A percentile compares a stretch with the other conserved stretches of the same genome.
Conservation (phyloP, 192 early-diverging fungal species). For the Umbelopsis ramanniana region DNA sequence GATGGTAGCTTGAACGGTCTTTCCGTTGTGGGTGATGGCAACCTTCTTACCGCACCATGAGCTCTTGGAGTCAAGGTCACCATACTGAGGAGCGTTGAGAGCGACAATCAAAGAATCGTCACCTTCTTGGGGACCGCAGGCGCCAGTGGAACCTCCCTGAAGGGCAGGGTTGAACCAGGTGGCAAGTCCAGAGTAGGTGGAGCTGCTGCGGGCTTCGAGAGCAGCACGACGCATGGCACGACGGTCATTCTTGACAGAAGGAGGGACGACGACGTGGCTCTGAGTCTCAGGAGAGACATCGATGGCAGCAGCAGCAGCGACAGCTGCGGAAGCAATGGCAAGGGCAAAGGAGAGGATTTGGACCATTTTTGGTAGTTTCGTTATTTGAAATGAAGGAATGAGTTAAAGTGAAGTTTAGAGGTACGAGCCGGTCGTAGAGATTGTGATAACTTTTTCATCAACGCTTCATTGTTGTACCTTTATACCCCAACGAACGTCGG, state of each 20-base stretch:
- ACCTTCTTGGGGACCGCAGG: slow-evolving; percentile 45
- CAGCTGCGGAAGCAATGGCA: slow-evolving; percentile 21
- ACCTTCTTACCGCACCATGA: slow-evolving; percentile 44
- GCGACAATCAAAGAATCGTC: slow-evolving; percentile 49
- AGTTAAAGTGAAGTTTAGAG: no score
- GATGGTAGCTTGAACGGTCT: slow-evolving; percentile 40
- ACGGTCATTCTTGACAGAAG: slow-evolving; percentile 8
- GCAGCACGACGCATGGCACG: slow-evolving; percentile 28
- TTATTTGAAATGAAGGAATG: not conserved
- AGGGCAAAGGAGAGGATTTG: slow-evolving; percentile 22
- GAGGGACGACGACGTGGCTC: not conserved
- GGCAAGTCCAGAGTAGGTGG: slow-evolving; percentile 35
- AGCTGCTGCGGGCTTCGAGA: not conserved
- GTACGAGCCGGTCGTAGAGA: slow-evolving; percentile 11
- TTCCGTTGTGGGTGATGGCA: slow-evolving; percentile 33
- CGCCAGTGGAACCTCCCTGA: slow-evolving; percentile 36
- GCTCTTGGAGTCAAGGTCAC: slow-evolving; percentile 31
- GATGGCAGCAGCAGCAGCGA: slow-evolving; percentile 16
- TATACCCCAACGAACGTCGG: not conserved
- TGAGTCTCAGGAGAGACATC: slow-evolving; percentile 1
- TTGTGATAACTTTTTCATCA: not conserved
- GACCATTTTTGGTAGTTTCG: not conserved
- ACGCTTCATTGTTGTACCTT: not conserved
- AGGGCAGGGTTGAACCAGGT: slow-evolving; percentile 49
- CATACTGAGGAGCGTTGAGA: slow-evolving; percentile 46